Evolutionary conservation across 139 green algal genomes (phyloP), one percentile per base, ranked within the genome.

Genomic region (Spirogloea muscicola): DNA sequence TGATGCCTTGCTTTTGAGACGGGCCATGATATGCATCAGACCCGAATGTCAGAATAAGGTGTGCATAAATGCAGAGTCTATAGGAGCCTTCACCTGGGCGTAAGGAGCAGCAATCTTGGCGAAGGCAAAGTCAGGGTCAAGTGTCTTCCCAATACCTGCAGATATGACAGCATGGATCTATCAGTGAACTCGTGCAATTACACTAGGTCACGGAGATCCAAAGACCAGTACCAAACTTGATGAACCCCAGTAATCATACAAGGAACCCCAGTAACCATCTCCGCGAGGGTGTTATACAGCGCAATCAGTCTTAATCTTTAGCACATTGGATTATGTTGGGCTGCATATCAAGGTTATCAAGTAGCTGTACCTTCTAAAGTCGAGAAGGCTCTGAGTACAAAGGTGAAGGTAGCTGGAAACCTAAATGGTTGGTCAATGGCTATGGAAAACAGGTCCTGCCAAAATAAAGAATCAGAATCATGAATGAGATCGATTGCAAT

Each of bases 391-490:
- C 73, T 71, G 41, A 91, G 77, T 36, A 96, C 92, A 81, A 97
- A 96, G 10, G 93, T 97, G 89, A 97, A 97, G 42, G 90, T 93
- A 27, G 94, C 94, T 9, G 94, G 94, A 89, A 98, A 98, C 37
- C 94, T 81, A 87, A 97, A 97, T 21, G 94, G 94, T 89, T 99
- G 94, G 89, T 98, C 94, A n/a, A 88, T 86, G 3, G 90, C 87
- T 2, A 95, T 94, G 18, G 94, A 63, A 75, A 99, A 84, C 60
- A 99, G 80, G 77, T 99, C 94, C 89, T 99, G 91, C 31, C 31
- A 4, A 37, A 55, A 5, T 10, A 74, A 73, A 70, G 7, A 70
- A 66, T n/a, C n/a, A n/a, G n/a, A n/a, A n/a, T n/a, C 21, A 31
- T 21, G 21, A 55, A 55, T 21, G 21, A 31, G 46, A 55, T 21